Percentiles rank a stretch among this genome's conserved stretches.
These are phyloP conservation scores for Acidiella bohemica DNA, from an alignment of 495 filamentous ascomycete genomes.

Conservation along the genomic window DNA sequence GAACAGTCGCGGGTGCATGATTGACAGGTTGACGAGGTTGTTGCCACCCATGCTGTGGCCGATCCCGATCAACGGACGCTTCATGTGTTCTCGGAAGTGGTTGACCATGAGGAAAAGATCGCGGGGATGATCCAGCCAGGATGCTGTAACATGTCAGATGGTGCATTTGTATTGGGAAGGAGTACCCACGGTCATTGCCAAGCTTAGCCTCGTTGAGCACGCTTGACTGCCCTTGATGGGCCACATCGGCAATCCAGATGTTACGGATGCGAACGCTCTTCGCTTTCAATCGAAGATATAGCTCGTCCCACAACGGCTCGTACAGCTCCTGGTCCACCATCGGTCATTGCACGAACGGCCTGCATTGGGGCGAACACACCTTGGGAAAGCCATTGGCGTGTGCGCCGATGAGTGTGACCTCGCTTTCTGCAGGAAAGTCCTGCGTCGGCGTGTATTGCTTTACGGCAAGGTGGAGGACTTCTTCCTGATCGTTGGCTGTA, in stretches of 20 bases:
- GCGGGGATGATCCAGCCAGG: conserved; percentile 74
- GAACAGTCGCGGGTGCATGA: conserved; percentile 74
- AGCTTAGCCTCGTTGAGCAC: conserved; percentile 31
- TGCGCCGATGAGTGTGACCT: conserved; percentile 35
- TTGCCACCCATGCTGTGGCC: conserved; percentile 83
- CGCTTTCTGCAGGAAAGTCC: conserved; percentile 19
- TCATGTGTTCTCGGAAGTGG: conserved; percentile 67
- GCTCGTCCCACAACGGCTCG: conserved; percentile 36
- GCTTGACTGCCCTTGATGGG: conserved; percentile 31
- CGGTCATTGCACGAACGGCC: conserved; percentile 1
- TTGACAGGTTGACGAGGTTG: conserved; percentile 46
- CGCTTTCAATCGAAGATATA: conserved; percentile 21
- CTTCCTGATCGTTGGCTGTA: conserved; percentile 26
- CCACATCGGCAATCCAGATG: conserved; percentile 35
- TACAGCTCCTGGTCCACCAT: conserved; percentile 28
- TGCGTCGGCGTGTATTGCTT: conserved; percentile 35
- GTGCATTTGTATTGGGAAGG: no score
- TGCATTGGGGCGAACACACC: conserved; percentile 22
- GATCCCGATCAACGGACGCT: conserved; percentile 73
- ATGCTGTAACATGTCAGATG: conserved; percentile 24
- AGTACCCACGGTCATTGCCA: conserved; percentile 31
- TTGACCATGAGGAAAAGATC: conserved; percentile 86
- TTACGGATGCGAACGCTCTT: conserved; percentile 27
- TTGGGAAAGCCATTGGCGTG: conserved; percentile 38
- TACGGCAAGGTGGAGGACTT: conserved; percentile 30